phyloP scores from a whole-genome alignment of 305 asterid genomes.

The Ruellia speciosa region DNA sequence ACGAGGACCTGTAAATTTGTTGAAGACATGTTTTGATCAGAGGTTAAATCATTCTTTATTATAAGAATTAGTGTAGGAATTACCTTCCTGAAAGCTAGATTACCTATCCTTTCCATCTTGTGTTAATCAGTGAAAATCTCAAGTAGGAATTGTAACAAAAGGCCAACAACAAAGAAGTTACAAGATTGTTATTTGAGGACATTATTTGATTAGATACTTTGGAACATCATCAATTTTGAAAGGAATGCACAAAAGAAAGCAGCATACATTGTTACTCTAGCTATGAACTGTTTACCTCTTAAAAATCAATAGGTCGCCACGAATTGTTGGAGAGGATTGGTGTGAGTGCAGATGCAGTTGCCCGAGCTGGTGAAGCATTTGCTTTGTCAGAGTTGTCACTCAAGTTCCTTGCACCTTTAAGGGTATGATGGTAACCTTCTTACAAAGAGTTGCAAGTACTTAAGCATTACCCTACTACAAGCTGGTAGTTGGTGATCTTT shows the following conservation, averaged over 20 bases:
- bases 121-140: neutral
- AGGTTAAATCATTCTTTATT: neutral
- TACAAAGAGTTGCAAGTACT: constrained; percentile 8
- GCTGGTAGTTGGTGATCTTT: neutral
- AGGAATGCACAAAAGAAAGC: no score
- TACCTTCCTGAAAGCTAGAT: neutral
- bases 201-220: no score
- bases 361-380: constrained; percentile 63
- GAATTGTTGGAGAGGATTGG: constrained; percentile 77
- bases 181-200: no score
- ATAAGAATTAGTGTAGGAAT: neutral
- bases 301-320: constrained; percentile 69
- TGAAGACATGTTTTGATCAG: neutral
- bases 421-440: constrained; percentile 38
- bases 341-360: constrained; percentile 67
- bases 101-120: neutral
- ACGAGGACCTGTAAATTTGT: neutral
- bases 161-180: no score
- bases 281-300: neutral
- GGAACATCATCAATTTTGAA: no score
- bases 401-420: constrained; percentile 75
- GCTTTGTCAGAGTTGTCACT: constrained; percentile 73
- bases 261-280: neutral
- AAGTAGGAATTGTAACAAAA: neutral
- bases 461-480: neutral